Evolutionary conservation across 345 rosid genomes (phyloP), one percentile per base, ranked within the genome.

Genomic region (Ceriops decandra): DNA sequence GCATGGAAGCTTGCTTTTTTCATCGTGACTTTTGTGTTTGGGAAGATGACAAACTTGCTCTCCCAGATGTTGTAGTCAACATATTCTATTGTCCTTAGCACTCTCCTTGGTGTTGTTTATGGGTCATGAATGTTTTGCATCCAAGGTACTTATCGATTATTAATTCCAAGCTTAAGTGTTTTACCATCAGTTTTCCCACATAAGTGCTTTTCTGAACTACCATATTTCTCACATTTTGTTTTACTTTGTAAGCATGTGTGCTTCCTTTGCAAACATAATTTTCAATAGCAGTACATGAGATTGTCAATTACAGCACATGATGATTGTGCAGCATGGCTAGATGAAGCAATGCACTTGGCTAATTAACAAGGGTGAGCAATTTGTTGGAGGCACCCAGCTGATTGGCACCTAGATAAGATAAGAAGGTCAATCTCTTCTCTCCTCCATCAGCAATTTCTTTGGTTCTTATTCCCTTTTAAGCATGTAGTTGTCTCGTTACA

Each of bases 321-420:
- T 80, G 85, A 82, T 72, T 91, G 95, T 66, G 84, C 95, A 52
- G 87, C 98, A 4, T 93, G 98, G 98, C 77, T 88, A 5, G 74
- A 88, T 60, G 78, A 80, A 70, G 82, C 85, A 9, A 68, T 82
- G 83, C 89, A 73, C 81, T 51, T 93, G 67, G 73, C 74, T 75
- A 78, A 76, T 68, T 88, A 77, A 72, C 87, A 83, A 8, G 88
- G 95, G 62, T 77, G 62, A 76, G 95, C 85, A 52, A 64, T 93
- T 78, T 93, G 99, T 75, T 93, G 99, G 99, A 85, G 96, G 82
- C 99, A 93, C 82, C 84, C 84, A 67, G 58, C 85, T 76, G 57
- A 89, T 63, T 89, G 97, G 97, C 82, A 80, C 51, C 82, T 78
- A 69, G 83, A 86, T 74, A 79, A 42, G 64, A 81, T 74, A 79